A percentile compares a stretch with the other conserved stretches of the same genome.
phyloP scores from a whole-genome alignment of 2,329 filamentous ascomycete species.

The Neurospora crassa region DNA sequence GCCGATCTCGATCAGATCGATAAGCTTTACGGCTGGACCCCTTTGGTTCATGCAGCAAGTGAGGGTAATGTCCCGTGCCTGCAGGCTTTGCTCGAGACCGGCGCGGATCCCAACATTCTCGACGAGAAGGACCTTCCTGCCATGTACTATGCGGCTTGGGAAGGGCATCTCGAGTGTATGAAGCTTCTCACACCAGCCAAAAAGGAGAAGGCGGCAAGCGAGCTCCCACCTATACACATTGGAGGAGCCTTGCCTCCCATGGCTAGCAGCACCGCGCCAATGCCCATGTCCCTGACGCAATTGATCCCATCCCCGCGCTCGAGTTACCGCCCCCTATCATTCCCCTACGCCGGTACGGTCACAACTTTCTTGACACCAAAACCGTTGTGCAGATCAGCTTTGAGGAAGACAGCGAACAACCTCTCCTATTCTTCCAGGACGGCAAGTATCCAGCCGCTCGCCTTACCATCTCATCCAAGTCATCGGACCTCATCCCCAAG shows the following conservation, averaged over 20 bases:
- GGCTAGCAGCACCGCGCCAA: constrained; percentile 39
- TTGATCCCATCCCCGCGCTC: constrained; percentile 80
- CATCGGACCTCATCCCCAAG: constrained; percentile 90
- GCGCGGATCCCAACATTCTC: constrained; percentile 66
- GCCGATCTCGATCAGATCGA: constrained; percentile 88
- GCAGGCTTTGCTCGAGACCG: constrained; percentile 67
- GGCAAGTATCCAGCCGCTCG: constrained; percentile 93
- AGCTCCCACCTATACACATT: constrained; percentile 31
- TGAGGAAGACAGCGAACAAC: constrained; percentile 61
- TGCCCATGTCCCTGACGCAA: constrained; percentile 60
- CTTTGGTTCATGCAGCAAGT: constrained; percentile 89
- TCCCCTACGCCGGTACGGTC: constrained; percentile 84
- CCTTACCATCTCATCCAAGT: constrained; percentile 91
- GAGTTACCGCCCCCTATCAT: constrained; percentile 94
- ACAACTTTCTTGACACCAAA: constrained; percentile 97
- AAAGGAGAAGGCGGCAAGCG: constrained; percentile 32
- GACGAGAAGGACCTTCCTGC: constrained; percentile 92
- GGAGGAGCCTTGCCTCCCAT: constrained; percentile 29
- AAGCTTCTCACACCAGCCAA: constrained; percentile 62
- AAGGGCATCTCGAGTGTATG: constrained; percentile 93
- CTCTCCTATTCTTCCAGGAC: constrained; percentile 92
- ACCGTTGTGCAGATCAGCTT: constrained; percentile 92
- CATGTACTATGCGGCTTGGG: constrained; percentile 98
- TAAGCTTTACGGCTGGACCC: constrained; percentile 96
- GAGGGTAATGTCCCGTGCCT: constrained; percentile 90